Evolutionary conservation across 2,329 filamentous ascomycete species (phyloP), one percentile per base, ranked within the genome.

Genomic region (Colletotrichum aenigma): DNA sequence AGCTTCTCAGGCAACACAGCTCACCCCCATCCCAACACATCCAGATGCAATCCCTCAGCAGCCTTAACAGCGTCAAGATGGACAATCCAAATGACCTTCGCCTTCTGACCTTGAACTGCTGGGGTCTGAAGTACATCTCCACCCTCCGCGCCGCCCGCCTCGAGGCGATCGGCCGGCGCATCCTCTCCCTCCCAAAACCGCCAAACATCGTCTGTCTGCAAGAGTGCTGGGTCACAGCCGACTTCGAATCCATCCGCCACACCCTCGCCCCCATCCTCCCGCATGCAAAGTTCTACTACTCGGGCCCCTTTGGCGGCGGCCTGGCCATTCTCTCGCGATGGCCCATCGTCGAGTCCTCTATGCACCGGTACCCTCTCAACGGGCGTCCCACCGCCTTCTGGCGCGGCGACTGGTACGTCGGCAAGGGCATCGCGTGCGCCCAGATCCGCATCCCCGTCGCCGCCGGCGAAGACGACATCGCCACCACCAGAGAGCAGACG

Each of bases 401-500:
- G 86, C 90, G 96, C 76, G 97, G 97, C 13, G 96, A 98, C 84
- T 98, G 96, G 95, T 98, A 93, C 82, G 96, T 98, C 12, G 97
- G 97, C 0, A 98, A 98, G 83, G 97, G 97, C 18, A 93, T 98
- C 56, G 97, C 96, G 8, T 94, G 91, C 81, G 96, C 96, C 4
- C 91, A 91, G 77, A 94, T 98, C 79, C 64, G 69, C 62, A n/a
- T 55, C 62, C 60, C 28, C 55, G 24, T 74, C 38, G 62, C 64
- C n/a, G 36, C 24, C 28, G 16, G 55, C 60, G 52, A 34, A 18
- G 55, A 26, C 21, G 16, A 48, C 64, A 48, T 34, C 28, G 55
- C 36, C 13, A 36, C 13, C 10, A 26, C 86, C 1, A 83, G 84
- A 60, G 90, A 90, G 75, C 94, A 97, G 79, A 86, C 96, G 13